Percentiles rank a stretch among this genome's conserved stretches.
Conservation (phyloP, 805 yeast genomes). For the Ogataea wickerhamii region DNA sequence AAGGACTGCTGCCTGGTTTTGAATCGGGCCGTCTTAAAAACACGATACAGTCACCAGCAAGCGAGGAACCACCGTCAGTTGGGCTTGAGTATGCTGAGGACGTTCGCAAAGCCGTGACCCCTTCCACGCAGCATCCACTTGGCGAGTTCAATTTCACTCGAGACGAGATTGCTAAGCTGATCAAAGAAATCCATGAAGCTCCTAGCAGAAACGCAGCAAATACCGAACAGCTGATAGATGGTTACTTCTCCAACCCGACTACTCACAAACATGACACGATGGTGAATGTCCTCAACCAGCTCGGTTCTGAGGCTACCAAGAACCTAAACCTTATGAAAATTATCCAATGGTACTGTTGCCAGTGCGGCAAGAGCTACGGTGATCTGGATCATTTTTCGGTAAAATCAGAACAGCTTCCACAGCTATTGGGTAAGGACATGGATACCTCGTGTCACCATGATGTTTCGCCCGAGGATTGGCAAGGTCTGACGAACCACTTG, state of each 20-base stretch:
- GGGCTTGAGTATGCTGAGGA: slow-evolving; percentile 1
- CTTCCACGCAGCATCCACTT: slow-evolving; percentile 9
- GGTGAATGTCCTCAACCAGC: slow-evolving; percentile 10
- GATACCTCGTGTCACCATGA: background rate
- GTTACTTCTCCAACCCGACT: background rate
- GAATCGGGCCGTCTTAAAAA: too few species aligned
- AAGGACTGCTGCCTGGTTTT: too few species aligned
- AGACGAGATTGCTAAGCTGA: slow-evolving; percentile 13
- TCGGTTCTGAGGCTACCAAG: slow-evolving; percentile 4
- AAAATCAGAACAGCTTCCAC: background rate
- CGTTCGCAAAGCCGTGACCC: slow-evolving; percentile 4
- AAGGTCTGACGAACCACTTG: slow-evolving; percentile 6
- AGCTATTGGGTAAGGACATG: background rate
- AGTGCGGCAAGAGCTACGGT: slow-evolving; percentile 30
- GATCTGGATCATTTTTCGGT: slow-evolving; percentile 20
- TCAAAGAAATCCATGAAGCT: slow-evolving; percentile 12
- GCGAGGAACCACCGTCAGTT: background rate
- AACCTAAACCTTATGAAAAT: slow-evolving; percentile 23
- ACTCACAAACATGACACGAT: background rate
- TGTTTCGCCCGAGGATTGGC: background rate
- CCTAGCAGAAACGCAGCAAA: background rate
- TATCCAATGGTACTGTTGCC: slow-evolving; percentile 33
- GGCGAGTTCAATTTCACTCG: slow-evolving; percentile 11
- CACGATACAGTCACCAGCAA: background rate
- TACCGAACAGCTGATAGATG: background rate